Base-by-base conservation (phyloP, 2,329 filamentous ascomycete genomes). In the Metarhizium robertsii region DNA sequence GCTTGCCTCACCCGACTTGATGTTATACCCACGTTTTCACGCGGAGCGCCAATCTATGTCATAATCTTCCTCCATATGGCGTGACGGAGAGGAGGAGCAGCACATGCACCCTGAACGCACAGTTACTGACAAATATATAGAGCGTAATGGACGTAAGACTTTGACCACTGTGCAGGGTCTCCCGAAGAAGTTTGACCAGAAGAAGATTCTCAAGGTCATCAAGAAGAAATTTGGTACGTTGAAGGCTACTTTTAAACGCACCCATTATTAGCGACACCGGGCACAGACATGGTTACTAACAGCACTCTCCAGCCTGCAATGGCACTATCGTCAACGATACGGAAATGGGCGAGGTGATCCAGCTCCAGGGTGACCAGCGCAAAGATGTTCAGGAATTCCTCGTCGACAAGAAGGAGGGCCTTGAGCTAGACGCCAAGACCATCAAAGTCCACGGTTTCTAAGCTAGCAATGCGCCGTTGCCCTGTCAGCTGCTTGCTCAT, bases 91-190 rank as follows among this genome's bases (percentile, higher is more conserved):
- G 13, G 3, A 36, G 45, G 20, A 16, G 32, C 25, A 36, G 32
- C 18, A 13, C 6, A 18, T 48, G 16, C 25, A 4, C 13, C 25
- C 3, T 14, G 20, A 8, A 8, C 10, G 14, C 20, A 3, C 30
- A 52, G 50, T 50, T 59, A 56, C 78, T 81, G 65, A 83, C 72
- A 57, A 61, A 52, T 55, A 13, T 25, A 38, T 74, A 97, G 92
- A 99, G 81, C 94, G 94, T 80, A 99, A 99, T 97, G 94, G 94
- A 86, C 94, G 94, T 77, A 99, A 99, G 85, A 97, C 94, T 81
- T 84, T 99, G 88, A 99, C 94, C 69, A 99, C 94, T 69, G 92
- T 99, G 70, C 92, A 97, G 84, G 94, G 94, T 77, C 86, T 99
- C 69, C 92, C 94, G 62, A 94, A 94, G 81, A 96, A 97, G 74